Percentiles rank a stretch among this genome's conserved stretches.
Evolutionary conservation across 768 basidiomycete species (phyloP).

Genomic region (Auriscalpium vulgare): DNA sequence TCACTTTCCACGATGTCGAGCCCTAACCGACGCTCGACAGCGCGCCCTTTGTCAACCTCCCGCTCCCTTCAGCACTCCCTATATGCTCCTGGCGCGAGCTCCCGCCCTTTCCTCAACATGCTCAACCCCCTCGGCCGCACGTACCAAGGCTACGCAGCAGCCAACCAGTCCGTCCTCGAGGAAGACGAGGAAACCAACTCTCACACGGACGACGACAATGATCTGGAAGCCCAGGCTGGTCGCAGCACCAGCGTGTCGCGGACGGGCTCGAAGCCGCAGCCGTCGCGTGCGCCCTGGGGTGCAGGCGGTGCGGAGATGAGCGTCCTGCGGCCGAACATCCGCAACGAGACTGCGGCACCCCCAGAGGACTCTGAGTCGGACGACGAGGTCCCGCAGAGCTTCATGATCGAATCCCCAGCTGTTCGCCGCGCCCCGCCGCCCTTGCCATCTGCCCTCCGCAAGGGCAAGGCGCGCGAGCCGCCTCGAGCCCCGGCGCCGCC

Average conservation of each 20-base stretch:
- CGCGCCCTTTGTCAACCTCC: conserved; percentile 8
- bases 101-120: conserved; percentile 74
- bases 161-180: conserved; percentile 61
- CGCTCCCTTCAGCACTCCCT: conserved; percentile 25
- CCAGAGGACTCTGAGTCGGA: conserved; percentile 55
- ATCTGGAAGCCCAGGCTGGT: conserved; percentile 48
- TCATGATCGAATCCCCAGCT: conserved; percentile 67
- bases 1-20: neutral
- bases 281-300: conserved; percentile 39
- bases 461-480: conserved; percentile 29
- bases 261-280: conserved; percentile 41
- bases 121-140: conserved; percentile 71
- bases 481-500: neutral
- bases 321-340: conserved; percentile 63
- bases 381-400: conserved; percentile 79
- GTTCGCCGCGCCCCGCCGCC: conserved; percentile 19
- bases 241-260: conserved; percentile 31
- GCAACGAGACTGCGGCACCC: conserved; percentile 52
- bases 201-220: conserved; percentile 33
- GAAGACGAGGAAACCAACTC: conserved; percentile 58
- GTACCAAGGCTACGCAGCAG: conserved; percentile 70
- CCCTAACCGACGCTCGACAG: conserved; percentile 16
- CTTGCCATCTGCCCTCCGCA: conserved; percentile 18
- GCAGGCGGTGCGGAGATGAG: conserved; percentile 47
- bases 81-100: conserved; percentile 40